A percentile compares a stretch with the other conserved stretches of the same genome.
Evolutionary conservation across 129 eudicot genomes (phyloP).

Genomic region (Helichrysum umbraculigerum): DNA sequence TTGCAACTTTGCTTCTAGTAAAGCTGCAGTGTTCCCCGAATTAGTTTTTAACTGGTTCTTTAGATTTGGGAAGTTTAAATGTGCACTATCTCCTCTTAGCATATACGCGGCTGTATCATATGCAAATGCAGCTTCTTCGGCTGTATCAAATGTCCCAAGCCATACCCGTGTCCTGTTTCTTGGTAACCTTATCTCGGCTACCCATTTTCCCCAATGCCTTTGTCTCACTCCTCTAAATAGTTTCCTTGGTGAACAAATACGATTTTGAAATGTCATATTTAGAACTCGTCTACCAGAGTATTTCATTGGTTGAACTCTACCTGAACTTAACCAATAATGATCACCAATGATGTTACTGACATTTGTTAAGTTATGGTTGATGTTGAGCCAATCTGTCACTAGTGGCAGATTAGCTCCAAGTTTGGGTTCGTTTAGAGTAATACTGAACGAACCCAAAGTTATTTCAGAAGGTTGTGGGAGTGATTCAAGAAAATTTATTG

Average conservation of each 20-base stretch:
- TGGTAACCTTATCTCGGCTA: constrained; percentile 84
- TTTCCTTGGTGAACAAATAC: constrained; percentile 41
- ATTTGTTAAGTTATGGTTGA: constrained; percentile 30
- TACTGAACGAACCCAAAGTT: constrained; percentile 1
- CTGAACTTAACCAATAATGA: constrained; percentile 39
- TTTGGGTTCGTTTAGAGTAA: constrained; percentile 34
- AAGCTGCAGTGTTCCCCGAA: constrained; percentile 58
- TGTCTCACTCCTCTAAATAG: constrained; percentile 86
- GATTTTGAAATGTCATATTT: constrained; percentile 1
- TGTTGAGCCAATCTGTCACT: constrained; percentile 38
- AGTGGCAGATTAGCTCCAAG: constrained; percentile 20
- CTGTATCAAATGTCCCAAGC: constrained; percentile 86
- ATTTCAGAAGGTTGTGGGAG: constrained; percentile 24
- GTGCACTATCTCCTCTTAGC: constrained; percentile 79
- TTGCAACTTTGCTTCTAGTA: constrained; percentile 71
- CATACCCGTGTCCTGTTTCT: constrained; percentile 78
- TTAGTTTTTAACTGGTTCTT: constrained; percentile 63
- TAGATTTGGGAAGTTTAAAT: constrained; percentile 71
- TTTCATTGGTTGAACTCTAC: constrained; percentile 63
- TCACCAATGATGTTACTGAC: neutral
- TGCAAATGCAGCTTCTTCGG: constrained; percentile 87
- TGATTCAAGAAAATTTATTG: constrained; percentile 49
- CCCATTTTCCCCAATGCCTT: constrained; percentile 99
- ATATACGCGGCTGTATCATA: constrained; percentile 90
- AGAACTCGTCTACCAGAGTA: constrained; percentile 22